phyloP scores from a whole-genome alignment of 495 filamentous ascomycete genomes.

The Parathielavia appendiculata region DNA sequence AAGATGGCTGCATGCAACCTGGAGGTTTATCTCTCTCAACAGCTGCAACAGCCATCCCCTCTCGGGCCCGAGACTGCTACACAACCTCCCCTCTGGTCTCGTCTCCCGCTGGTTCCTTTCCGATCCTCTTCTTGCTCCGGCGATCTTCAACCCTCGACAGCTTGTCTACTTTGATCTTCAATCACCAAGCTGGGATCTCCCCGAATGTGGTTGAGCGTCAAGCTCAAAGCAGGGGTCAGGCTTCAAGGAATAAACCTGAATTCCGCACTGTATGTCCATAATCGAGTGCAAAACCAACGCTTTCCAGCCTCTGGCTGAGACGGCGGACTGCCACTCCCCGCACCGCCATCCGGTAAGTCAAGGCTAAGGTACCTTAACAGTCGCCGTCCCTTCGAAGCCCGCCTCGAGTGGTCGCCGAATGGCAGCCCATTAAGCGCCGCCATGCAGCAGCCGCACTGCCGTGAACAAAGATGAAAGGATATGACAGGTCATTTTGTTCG shows the following conservation, averaged over 20 bases:
- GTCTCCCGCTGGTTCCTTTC: no score
- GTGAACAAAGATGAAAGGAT: neutral
- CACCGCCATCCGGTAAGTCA: no score
- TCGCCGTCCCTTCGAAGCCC: neutral
- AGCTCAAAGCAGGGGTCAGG: no score
- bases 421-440: slow-evolving; percentile 6
- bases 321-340: no score
- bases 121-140: no score
- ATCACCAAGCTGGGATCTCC: no score
- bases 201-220: no score
- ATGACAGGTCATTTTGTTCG: neutral
- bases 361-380: no score
- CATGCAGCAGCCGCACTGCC: neutral
- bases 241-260: no score
- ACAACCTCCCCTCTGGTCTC: neutral
- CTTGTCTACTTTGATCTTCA: no score
- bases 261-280: neutral
- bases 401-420: slow-evolving; percentile 5
- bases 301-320: neutral
- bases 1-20: slow-evolving; percentile 10
- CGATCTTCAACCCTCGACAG: no score
- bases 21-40: neutral
- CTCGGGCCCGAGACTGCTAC: slow-evolving; percentile 3
- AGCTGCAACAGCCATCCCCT: neutral
- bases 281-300: no score